Percentiles rank a stretch among this genome's conserved stretches.
phyloP scores from a whole-genome alignment of 1,284 basidiomycete species.

The Apiotrichum sp. region DNA sequence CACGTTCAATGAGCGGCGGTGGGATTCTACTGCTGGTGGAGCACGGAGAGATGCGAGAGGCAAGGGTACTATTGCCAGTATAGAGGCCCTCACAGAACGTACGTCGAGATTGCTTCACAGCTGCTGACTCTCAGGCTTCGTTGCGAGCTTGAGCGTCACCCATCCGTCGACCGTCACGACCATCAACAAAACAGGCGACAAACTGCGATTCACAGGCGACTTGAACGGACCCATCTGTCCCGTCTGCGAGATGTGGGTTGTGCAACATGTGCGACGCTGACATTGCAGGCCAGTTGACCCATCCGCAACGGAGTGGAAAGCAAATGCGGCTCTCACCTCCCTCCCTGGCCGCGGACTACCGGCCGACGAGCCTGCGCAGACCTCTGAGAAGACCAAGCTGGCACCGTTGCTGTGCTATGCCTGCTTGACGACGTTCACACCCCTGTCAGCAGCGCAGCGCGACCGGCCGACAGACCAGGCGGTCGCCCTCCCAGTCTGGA shows the following conservation, averaged over 20 bases:
- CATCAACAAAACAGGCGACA: conserved; percentile 74
- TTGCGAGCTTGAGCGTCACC: conserved; percentile 68
- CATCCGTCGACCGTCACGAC: conserved; percentile 86
- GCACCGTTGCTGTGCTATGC: conserved; percentile 62
- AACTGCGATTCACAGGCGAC: conserved; percentile 59
- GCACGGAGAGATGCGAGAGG: conserved; percentile 49
- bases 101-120: conserved; percentile 10
- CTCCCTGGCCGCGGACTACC: conserved; percentile 37
- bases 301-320: conserved; percentile 66
- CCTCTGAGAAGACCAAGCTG: conserved; percentile 30
- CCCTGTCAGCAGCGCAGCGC: conserved; percentile 18
- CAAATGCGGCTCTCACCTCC: conserved; percentile 62
- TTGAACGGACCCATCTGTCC: conserved; percentile 51
- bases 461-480: conserved; percentile 6
- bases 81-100: conserved; percentile 70
- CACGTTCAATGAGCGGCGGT: conserved; percentile 69
- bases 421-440: conserved; percentile 63
- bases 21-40: conserved; percentile 29
- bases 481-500: conserved; percentile 35
- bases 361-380: neutral
- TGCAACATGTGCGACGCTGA: neutral
- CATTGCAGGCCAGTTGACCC: conserved; percentile 59
- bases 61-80: conserved; percentile 49
- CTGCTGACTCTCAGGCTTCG: conserved; percentile 58
- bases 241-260: conserved; percentile 63